Conservation (phyloP, 768 basidiomycete genomes). For the Xanthoconium purpureum region DNA sequence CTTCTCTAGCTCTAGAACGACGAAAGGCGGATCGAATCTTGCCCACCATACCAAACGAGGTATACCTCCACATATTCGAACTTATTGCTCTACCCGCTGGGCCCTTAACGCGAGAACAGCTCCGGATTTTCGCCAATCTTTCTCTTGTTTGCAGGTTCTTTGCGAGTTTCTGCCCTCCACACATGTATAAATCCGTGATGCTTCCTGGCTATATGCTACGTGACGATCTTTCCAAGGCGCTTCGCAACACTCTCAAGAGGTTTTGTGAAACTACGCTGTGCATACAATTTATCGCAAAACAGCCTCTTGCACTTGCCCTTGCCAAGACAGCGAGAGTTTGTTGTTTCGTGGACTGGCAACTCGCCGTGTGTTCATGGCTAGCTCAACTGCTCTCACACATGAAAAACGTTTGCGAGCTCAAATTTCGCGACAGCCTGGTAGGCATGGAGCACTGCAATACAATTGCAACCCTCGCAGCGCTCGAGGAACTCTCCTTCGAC, state of each 20-base stretch:
- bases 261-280: conserved; percentile 20
- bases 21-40: conserved; percentile 10
- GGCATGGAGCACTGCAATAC: conserved; percentile 9
- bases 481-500: conserved; percentile 16
- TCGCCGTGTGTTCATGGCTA: background rate
- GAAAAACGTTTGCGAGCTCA: conserved; percentile 14
- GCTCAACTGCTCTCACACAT: conserved; percentile 8
- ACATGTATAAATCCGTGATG: background rate
- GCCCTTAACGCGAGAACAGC: conserved; percentile 9
- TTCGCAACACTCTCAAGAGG: background rate
- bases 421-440: background rate
- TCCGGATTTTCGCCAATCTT: conserved; percentile 22
- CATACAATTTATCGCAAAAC: conserved; percentile 21
- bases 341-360: conserved; percentile 1
- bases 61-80: conserved; percentile 39
- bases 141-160: conserved; percentile 38
- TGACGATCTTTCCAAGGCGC: background rate
- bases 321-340: conserved; percentile 30
- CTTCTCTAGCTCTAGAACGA: conserved; percentile 27
- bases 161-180: background rate
- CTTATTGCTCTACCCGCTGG: conserved; percentile 25
- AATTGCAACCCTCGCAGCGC: conserved; percentile 7
- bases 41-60: conserved; percentile 40
- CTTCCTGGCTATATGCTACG: background rate
- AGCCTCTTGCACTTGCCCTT: conserved; percentile 28